A percentile compares a stretch with the other conserved stretches of the same genome.
Evolutionary conservation across 2,329 filamentous ascomycete species (phyloP).

Genomic region (Acrocalymma vagum): DNA sequence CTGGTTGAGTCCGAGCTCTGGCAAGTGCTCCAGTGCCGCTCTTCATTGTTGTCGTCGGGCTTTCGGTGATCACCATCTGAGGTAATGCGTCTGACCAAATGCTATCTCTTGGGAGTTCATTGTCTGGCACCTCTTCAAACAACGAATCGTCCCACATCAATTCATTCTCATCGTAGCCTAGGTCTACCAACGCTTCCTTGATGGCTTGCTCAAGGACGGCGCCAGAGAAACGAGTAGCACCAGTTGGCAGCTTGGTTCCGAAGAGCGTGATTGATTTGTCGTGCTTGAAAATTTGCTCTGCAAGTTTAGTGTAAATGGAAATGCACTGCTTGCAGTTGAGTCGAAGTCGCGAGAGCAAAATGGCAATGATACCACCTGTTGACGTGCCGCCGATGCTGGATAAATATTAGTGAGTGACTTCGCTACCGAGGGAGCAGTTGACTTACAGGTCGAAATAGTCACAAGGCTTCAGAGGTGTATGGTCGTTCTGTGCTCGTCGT

Average conservation of each 20-base stretch:
- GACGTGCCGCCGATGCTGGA: constrained; percentile 47
- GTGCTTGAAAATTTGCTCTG: constrained; percentile 49
- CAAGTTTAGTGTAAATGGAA: constrained; percentile 45
- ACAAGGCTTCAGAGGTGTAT: constrained; percentile 43
- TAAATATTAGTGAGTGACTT: neutral
- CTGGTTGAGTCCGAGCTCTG: constrained; percentile 2
- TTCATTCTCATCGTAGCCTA: constrained; percentile 45
- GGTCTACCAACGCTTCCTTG: constrained; percentile 40
- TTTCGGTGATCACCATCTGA: constrained; percentile 32
- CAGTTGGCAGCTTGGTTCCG: constrained; percentile 46
- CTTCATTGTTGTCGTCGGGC: constrained; percentile 33
- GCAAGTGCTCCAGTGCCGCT: constrained; percentile 15
- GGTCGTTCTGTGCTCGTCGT: constrained; percentile 31
- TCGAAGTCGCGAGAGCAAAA: constrained; percentile 48
- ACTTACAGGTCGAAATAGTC: constrained; percentile 51
- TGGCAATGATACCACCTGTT: constrained; percentile 51
- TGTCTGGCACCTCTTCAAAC: constrained; percentile 46
- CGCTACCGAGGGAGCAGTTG: neutral
- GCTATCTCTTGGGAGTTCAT: constrained; percentile 34
- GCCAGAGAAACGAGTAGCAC: constrained; percentile 47
- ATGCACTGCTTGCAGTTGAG: constrained; percentile 49
- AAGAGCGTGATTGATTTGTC: constrained; percentile 44
- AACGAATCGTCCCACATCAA: constrained; percentile 51
- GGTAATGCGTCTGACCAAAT: constrained; percentile 44
- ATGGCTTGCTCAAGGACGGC: constrained; percentile 46